Base-by-base conservation (phyloP, 306 rosid genomes). In the Dryas drummondii region DNA sequence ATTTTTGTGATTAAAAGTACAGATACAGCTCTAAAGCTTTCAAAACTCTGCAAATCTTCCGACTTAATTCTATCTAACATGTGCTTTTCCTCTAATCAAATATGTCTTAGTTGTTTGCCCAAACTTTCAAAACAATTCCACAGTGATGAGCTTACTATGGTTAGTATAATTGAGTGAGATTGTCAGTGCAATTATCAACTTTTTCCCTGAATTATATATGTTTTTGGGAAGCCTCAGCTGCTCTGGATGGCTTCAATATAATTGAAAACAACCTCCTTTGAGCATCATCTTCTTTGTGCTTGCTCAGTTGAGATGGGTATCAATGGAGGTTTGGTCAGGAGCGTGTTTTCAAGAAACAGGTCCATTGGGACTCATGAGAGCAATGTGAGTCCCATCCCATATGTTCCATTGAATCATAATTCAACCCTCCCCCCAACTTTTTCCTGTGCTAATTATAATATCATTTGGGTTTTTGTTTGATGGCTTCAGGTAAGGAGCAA, bases 341-440 rank as follows among this genome's bases (percentile, higher is more conserved):
- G 79, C 82, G 98, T 93, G 78, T 89, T 93, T 89, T 85, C 88
- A 58, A 88, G 81, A 79, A 91, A 79, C 70, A 80, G 90, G 14
- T 82, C 89, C 55, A 41, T 58, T 51, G 75, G 79, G 40, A 72
- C 85, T 46, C 85, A 76, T 70, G 90, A 92, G 70, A 89, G 47
- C 83, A 88, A 80, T 79, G 98, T 89, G 72, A 88, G 93, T 90
- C 46, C 59, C 55, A 8, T 60, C 40, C 13, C 68, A 14, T 12
- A 12, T 58, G 57, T 14, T 27, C 4, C 37, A 32, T 32, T 32
- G 37, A 37, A 12, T 68, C 72, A 49, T 27, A 6, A 59, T 26
- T 46, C 47, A 15, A 58, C 56, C 32, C 56, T 15, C 37, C 56
- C 32, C 56, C 15, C 6, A 26, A 10, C 46, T 72, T 19, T 9